Evolutionary conservation across 1,284 basidiomycete genomes (phyloP).

Genomic region (Xanthoconium separans): DNA sequence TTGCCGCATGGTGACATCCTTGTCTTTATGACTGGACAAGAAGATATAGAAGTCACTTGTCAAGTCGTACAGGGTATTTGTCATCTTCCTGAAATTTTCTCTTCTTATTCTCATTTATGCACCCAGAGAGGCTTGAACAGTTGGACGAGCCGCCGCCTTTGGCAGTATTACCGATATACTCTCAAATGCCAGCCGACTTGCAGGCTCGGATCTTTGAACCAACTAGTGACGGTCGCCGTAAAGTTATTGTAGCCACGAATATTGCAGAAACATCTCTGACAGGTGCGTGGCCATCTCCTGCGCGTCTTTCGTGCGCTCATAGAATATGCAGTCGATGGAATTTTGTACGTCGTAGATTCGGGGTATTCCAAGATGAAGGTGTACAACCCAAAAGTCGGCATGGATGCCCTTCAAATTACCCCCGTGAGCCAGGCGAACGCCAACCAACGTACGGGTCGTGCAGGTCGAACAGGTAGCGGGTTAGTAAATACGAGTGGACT

Average conservation of each 20-base stretch:
- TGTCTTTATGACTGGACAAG: constrained; percentile 99
- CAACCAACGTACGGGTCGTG: constrained; percentile 93
- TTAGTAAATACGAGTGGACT: constrained; percentile 37
- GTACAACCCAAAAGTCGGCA: constrained; percentile 98
- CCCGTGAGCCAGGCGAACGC: constrained; percentile 98
- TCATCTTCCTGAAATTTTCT: background rate
- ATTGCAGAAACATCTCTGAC: constrained; percentile 98
- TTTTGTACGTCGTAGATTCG: constrained; percentile 94
- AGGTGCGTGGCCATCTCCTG: constrained; percentile 42
- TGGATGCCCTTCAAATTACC: constrained; percentile 99
- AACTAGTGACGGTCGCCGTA: constrained; percentile 90
- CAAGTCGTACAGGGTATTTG: constrained; percentile 80
- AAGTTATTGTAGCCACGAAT: constrained; percentile 98
- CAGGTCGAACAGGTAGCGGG: constrained; percentile 94
- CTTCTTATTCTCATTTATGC: constrained; percentile 9
- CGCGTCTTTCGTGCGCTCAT: constrained; percentile 12
- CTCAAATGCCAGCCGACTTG: constrained; percentile 98
- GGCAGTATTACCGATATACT: constrained; percentile 95
- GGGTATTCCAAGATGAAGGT: constrained; percentile 99
- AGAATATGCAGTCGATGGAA: constrained; percentile 81
- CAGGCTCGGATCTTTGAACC: constrained; percentile 98
- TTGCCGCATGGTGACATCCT: constrained; percentile 94
- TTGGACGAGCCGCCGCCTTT: constrained; percentile 87
- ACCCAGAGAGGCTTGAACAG: constrained; percentile 83
- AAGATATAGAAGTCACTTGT: constrained; percentile 97